Evolutionary conservation across 805 yeast species (phyloP).

Genomic region (Saccharomycopsis amapae): DNA sequence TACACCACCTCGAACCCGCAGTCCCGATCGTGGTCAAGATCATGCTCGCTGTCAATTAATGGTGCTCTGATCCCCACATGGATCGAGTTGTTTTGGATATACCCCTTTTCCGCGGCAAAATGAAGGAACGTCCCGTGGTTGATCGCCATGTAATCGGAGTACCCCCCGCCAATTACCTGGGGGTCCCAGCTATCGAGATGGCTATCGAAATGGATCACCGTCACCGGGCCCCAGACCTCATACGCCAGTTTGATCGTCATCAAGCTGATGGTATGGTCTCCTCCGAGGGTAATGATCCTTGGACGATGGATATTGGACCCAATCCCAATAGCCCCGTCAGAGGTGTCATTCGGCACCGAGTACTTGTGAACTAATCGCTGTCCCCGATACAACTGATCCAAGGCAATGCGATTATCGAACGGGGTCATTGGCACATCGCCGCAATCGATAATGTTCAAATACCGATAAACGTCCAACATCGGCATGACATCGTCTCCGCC

Average conservation of each 20-base stretch:
- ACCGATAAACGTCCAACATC: constrained; percentile 38
- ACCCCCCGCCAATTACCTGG: constrained; percentile 47
- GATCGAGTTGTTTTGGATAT: constrained; percentile 38
- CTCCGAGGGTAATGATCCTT: constrained; percentile 48
- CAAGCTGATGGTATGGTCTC: constrained; percentile 52
- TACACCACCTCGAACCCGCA: constrained; percentile 41
- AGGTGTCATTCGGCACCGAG: constrained; percentile 22
- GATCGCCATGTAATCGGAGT: constrained; percentile 43
- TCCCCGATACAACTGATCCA: constrained; percentile 50
- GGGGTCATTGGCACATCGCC: constrained; percentile 58
- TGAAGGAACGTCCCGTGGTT: constrained; percentile 66
- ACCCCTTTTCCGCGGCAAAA: constrained; percentile 59
- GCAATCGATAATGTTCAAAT: constrained; percentile 42
- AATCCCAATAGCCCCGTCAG: constrained; percentile 1
- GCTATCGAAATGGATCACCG: constrained; percentile 58
- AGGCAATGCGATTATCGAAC: constrained; percentile 50
- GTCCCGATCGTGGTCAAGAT: constrained; percentile 37
- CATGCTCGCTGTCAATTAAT: constrained; percentile 39
- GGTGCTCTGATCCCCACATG: constrained; percentile 65
- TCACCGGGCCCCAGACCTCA: constrained; percentile 36
- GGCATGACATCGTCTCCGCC: constrained; percentile 15
- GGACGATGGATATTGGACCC: constrained; percentile 24
- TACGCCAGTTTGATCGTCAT: constrained; percentile 45
- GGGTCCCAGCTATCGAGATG: constrained; percentile 69
- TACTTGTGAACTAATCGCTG: constrained; percentile 42